Percentiles rank a stretch among this genome's conserved stretches.
Evolutionary conservation across 192 early-diverging fungal genomes (phyloP).

Genomic region (Phycomyces nitens): DNA sequence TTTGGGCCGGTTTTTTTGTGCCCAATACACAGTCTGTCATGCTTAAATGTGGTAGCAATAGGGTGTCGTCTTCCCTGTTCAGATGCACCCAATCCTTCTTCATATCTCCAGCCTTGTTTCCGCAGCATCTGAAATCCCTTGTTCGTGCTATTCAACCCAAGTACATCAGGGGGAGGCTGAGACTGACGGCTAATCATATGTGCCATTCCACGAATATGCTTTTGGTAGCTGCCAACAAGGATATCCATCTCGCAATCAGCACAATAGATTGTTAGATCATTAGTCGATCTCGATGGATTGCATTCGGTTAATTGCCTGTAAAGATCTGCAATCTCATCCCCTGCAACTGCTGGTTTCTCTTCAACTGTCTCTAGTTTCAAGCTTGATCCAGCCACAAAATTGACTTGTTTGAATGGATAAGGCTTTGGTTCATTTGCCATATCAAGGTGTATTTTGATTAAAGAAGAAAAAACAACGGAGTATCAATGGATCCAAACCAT

Average conservation of each 20-base stretch:
- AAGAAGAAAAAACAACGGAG: no score
- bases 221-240: background rate
- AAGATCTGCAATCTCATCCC: no score
- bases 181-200: background rate
- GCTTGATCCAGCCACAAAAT: no score
- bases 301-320: no score
- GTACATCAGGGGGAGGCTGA: background rate
- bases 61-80: conserved; percentile 44
- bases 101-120: conserved; percentile 50
- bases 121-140: conserved; percentile 46
- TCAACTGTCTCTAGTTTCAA: no score
- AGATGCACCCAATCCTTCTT: conserved; percentile 42
- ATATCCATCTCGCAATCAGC: background rate
- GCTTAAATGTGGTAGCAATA: conserved; percentile 40
- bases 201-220: background rate
- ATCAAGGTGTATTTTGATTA: no score
- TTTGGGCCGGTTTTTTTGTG: conserved; percentile 7
- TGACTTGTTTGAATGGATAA: no score
- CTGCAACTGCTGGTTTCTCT: no score
- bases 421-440: no score
- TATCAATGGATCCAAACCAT: no score
- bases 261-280: background rate
- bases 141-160: conserved; percentile 25
- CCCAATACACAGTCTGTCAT: conserved; percentile 45
- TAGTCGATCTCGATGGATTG: background rate